Conservation (phyloP, 1,284 basidiomycete species). For the Ustilago bromivora region DNA sequence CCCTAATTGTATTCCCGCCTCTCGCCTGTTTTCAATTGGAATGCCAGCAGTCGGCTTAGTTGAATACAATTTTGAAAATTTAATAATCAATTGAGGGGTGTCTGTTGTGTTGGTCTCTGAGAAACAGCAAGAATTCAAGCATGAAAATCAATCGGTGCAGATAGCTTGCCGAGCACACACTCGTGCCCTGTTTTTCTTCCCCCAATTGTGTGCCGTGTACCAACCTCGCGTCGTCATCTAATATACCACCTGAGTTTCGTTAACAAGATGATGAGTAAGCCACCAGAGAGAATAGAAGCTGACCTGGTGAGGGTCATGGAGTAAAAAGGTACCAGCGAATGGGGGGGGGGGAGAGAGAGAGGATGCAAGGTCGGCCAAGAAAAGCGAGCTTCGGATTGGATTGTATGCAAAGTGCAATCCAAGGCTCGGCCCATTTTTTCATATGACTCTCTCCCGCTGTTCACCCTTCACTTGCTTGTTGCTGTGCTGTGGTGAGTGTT, state of each 20-base stretch:
- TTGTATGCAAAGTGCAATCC: background rate
- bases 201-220: background rate
- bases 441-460: background rate
- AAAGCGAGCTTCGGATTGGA: background rate
- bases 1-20: background rate
- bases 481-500: background rate
- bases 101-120: background rate
- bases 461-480: background rate
- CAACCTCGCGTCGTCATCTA: background rate
- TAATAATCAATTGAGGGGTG: background rate
- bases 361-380: background rate
- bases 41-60: background rate
- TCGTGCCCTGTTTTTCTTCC: background rate
- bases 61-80: background rate
- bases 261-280: no score
- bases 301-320: no score
- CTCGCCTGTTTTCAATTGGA: background rate
- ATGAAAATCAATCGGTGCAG: background rate
- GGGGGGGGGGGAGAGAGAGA: no score
- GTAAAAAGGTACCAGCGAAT: no score
- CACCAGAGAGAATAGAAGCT: no score
- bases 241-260: no score
- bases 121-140: background rate
- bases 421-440: slow-evolving; percentile 3
- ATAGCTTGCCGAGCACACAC: background rate